Base-by-base conservation (phyloP, 768 basidiomycete species). In the Auricularia sp. region DNA sequence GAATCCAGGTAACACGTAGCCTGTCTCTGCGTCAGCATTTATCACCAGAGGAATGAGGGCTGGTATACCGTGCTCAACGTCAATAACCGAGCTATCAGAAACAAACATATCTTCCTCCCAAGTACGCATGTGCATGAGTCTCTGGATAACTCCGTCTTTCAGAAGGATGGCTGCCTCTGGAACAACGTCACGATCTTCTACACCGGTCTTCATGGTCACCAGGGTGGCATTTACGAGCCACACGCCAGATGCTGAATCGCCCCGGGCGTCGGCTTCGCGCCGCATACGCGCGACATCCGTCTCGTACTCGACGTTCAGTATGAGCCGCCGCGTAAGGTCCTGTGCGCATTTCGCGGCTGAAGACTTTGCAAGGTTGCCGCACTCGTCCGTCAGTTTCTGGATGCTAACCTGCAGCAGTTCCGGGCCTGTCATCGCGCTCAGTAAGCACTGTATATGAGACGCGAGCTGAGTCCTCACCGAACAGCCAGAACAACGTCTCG, bases 401-500 rank as follows among this genome's bases (percentile, higher is more conserved):
- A 51, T 8, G 18, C 18, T 51, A 6, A 21, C 47, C 21, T 51
- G 47, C 14, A 8, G 47, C 14, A 51, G 47, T 18, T 51, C 16
- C 1, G 8, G 8, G 11, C 47, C 47, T 51, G 47, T 0, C 10
- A 51, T 51, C 14, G 47, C 6, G 18, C 18, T 16, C 14, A 21
- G 21, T 1, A 21, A 21, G 0, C 43, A 44, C 43, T 18, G 43
- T 18, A 18, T 10, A 51, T 6, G 6, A 10, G 47, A 8, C 18
- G 39, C 8, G 8, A 42, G 39, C 47, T 51, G 47, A 6, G 47
- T 5, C 21, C 78, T 58, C 70, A 87, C 88, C 88, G 36, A 90
- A 77, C 73, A 90, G 81, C 88, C 88, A 90, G 66, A 88, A 87
- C 42, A 90, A 63, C 36, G 76, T 84, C 62, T 78, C 82, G n/a